Conservation (phyloP, 106 monocot species). For the Phalaenopsis aphrodite region DNA sequence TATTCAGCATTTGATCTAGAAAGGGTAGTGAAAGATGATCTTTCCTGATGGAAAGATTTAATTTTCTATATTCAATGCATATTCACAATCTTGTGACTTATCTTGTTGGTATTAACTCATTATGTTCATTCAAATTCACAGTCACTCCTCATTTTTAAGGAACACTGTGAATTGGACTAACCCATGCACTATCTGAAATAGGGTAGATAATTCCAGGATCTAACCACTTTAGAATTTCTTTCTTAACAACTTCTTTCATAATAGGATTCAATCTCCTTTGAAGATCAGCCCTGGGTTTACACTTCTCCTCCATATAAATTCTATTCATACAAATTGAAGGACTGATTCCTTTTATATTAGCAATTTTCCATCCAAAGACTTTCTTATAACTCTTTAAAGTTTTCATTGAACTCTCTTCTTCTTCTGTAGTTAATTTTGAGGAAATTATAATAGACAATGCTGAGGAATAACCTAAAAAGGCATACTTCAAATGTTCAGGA, state of each 20-base stretch:
- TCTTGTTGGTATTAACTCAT: neutral
- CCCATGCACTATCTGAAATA: neutral
- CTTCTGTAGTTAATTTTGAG: too few relatives aligned
- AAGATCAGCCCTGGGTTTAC: neutral
- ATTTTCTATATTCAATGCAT: neutral
- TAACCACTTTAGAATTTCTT: neutral
- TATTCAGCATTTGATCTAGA: neutral
- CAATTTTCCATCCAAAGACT: neutral
- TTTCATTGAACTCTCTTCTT: too few relatives aligned
- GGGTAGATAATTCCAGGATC: neutral
- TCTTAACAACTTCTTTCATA: neutral
- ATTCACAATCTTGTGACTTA: neutral
- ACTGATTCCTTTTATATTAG: neutral
- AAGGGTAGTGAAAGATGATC: neutral
- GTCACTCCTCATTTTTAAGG: neutral
- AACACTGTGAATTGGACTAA: neutral
- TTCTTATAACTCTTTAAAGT: too few relatives aligned
- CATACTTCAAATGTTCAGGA: too few relatives aligned
- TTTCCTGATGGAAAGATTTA: neutral
- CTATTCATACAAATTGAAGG: neutral
- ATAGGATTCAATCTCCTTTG: neutral
- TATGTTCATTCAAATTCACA: neutral
- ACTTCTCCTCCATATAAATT: neutral
- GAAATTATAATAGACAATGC: too few relatives aligned
- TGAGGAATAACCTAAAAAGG: too few relatives aligned